phyloP scores from a whole-genome alignment of 2,329 filamentous ascomycete genomes.

The Colletotrichum karsti region DNA sequence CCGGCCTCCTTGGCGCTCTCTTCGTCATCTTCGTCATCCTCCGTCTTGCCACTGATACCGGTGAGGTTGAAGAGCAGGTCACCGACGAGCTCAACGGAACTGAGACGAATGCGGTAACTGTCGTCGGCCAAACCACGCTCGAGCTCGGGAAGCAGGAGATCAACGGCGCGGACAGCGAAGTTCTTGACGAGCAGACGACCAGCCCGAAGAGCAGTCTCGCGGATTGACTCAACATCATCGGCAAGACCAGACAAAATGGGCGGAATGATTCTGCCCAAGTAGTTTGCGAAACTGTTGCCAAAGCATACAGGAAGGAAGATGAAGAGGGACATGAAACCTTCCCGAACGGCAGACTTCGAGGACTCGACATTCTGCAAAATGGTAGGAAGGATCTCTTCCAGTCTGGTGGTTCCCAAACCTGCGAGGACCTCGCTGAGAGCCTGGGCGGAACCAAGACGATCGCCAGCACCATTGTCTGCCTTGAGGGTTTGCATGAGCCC shows the following conservation, averaged over 20 bases:
- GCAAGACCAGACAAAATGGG: conserved; percentile 93
- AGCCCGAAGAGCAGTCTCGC: conserved; percentile 94
- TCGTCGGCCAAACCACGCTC: conserved; percentile 97
- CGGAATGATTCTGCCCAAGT: conserved; percentile 94
- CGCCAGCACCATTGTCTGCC: conserved; percentile 94
- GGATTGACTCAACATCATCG: conserved; percentile 95
- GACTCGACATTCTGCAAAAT: conserved; percentile 97
- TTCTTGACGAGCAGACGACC: conserved; percentile 97
- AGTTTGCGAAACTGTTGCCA: conserved; percentile 97
- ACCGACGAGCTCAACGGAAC: conserved; percentile 96
- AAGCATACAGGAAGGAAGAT: conserved; percentile 99
- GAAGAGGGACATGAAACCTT: conserved; percentile 99
- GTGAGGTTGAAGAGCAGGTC: conserved; percentile 98
- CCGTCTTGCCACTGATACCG: conserved; percentile 83
- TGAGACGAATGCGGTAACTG: conserved; percentile 96
- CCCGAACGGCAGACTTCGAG: conserved; percentile 86
- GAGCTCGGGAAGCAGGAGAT: conserved; percentile 91
- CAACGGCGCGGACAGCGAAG: conserved; percentile 93
- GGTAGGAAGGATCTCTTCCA: conserved; percentile 95
- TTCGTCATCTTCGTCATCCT: conserved; percentile 80
- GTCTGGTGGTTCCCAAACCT: conserved; percentile 87
- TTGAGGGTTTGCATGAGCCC: conserved; percentile 98
- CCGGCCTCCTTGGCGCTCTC: conserved; percentile 85
- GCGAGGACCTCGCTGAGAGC: conserved; percentile 96
- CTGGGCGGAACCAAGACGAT: conserved; percentile 94